Base-by-base conservation (phyloP, 139 green algal genomes). In the Bryopsis sp. region DNA sequence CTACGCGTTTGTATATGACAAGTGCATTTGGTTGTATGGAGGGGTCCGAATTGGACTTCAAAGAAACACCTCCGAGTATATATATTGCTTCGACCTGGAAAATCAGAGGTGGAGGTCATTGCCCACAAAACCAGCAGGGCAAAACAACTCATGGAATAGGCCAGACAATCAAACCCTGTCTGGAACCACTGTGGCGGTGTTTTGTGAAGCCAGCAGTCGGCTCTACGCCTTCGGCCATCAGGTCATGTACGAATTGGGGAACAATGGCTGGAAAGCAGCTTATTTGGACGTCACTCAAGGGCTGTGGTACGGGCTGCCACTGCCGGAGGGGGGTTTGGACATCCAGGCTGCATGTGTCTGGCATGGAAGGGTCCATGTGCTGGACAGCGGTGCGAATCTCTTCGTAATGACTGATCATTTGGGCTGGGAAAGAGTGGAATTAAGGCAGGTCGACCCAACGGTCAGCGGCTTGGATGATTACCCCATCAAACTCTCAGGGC, bases 81-180 rank as follows among this genome's bases (percentile, higher is more conserved):
- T 65, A 33, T 65, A 65, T 39, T 39, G 43, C 58, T 65, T 65
- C 29, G 58, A 65, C 29, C 8, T 65, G 8, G 58, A 65, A 39
- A 39, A 65, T 5, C 8, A 31, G 7, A 39, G 31, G 43, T 65
- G 58, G 58, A 65, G 43, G 24, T 65, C 58, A 5, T n/a, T 22
- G 26, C 22, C 32, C 8, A 65, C 58, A 7, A 15, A 5, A 22
- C 58, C 58, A 46, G 26, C n/a, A 11, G n/a, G n/a, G n/a, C n/a
- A n/a, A n/a, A 43, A 65, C 43, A 22, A 33, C 24, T 31, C 39
- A 5, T 65, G 58, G 58, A 65, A 11, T 22, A 7, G 58, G 43
- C 58, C 58, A 46, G 58, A 65, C 4, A 65, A 65, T 22, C 58
- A 31, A 65, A 35, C 28, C 7, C 32, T 65, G 32, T 33, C 28